Conservation (phyloP, 345 rosid species). For the Eucalyptus curtisii region DNA sequence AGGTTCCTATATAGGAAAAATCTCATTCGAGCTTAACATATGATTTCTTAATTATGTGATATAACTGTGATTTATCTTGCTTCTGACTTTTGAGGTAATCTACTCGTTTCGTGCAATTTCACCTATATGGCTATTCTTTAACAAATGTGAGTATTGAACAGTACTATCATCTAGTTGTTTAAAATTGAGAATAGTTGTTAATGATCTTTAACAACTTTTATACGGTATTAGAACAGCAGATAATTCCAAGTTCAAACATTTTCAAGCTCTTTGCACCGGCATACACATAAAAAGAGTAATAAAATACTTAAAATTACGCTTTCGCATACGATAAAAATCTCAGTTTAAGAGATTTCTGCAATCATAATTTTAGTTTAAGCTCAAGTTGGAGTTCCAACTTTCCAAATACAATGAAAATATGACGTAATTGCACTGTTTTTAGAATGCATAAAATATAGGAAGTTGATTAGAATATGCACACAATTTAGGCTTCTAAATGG, state of each 20-base stretch:
- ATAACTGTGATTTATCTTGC: not conserved
- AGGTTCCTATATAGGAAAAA: not conserved
- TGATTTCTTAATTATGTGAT: not conserved
- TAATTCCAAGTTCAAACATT: too few relatives aligned
- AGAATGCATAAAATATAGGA: not conserved
- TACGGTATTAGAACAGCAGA: rapidly evolving
- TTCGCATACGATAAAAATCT: too few relatives aligned
- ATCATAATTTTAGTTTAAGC: not conserved
- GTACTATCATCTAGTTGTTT: not conserved
- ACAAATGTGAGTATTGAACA: not conserved
- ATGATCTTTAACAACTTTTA: not conserved
- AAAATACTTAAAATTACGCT: not conserved
- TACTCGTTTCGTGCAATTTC: not conserved
- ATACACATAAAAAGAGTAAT: not conserved
- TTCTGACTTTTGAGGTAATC: not conserved
- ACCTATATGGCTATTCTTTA: not conserved
- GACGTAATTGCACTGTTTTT: not conserved
- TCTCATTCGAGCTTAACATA: not conserved
- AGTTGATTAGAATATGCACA: not conserved
- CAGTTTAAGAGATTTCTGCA: not conserved
- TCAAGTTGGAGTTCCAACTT: not conserved
- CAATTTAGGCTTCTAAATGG: not conserved
- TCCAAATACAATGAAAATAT: not conserved
- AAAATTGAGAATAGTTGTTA: not conserved
- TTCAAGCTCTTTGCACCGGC: not conserved